These are phyloP conservation scores for Botrytis cinerea DNA, from an alignment of 2,329 filamentous ascomycete species.

Conservation along the genomic window DNA sequence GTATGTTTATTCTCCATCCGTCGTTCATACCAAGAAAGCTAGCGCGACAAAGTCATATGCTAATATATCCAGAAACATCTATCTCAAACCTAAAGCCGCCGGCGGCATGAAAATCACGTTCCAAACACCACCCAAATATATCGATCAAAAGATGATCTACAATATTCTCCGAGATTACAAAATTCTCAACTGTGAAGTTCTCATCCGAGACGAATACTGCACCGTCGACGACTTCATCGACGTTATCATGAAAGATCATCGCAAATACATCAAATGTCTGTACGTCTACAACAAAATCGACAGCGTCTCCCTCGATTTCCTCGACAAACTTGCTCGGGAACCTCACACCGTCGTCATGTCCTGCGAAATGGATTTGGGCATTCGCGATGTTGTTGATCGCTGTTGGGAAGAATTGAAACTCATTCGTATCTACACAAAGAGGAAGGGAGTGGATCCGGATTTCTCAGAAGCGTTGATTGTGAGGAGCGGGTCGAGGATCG, in stretches of 20 bases:
- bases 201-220: constrained; percentile 90
- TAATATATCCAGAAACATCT: constrained; percentile 74
- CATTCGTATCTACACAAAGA: constrained; percentile 94
- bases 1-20: constrained; percentile 49
- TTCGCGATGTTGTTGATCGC: constrained; percentile 89
- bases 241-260: constrained; percentile 98
- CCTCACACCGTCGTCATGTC: constrained; percentile 95
- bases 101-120: constrained; percentile 99
- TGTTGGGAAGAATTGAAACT: constrained; percentile 92
- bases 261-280: constrained; percentile 91
- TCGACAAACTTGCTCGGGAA: constrained; percentile 89
- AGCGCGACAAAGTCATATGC: background rate
- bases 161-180: constrained; percentile 99
- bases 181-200: constrained; percentile 94
- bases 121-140: constrained; percentile 78
- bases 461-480: constrained; percentile 94
- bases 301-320: constrained; percentile 86
- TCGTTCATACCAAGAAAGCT: background rate
- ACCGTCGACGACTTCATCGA: constrained; percentile 99
- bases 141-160: constrained; percentile 98
- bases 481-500: constrained; percentile 80
- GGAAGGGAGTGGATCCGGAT: constrained; percentile 86
- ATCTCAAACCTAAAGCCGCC: constrained; percentile 92
- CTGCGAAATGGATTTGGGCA: constrained; percentile 91
- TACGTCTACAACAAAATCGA: constrained; percentile 99